Conservation (phyloP, 148 eudicot genomes). For the Euryodendron excelsum region DNA sequence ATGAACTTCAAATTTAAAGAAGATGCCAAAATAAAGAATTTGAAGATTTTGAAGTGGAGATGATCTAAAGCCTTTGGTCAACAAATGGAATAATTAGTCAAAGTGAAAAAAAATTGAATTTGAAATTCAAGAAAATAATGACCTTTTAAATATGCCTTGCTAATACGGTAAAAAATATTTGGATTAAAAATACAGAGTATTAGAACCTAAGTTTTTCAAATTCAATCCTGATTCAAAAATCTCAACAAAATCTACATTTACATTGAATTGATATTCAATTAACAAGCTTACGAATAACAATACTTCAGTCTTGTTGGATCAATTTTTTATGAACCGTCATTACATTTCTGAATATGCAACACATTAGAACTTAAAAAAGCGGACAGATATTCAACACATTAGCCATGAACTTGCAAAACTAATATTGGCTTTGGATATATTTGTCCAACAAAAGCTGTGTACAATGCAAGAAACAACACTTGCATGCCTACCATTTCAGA, state of each 20-base stretch:
- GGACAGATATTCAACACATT: neutral
- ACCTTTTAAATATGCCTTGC: neutral
- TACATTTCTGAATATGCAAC: neutral
- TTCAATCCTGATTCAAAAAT: neutral
- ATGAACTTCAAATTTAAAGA: too few relatives aligned
- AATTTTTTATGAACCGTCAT: too few relatives aligned
- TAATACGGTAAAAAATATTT: too few relatives aligned
- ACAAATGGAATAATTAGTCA: too few relatives aligned
- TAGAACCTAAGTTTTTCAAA: neutral
- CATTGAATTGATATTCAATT: neutral
- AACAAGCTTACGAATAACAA: neutral
- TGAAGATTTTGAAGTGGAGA: neutral
- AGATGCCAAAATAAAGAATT: too few relatives aligned
- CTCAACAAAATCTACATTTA: too few relatives aligned
- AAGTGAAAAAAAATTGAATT: neutral
- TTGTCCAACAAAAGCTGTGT: too few relatives aligned
- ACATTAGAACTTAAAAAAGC: too few relatives aligned
- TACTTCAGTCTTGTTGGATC: too few relatives aligned
- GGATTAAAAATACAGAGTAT: neutral
- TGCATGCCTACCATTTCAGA: neutral
- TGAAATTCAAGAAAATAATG: neutral
- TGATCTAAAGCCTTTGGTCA: neutral
- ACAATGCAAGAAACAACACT: neutral
- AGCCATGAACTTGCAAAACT: neutral
- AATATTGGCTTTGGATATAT: neutral